These are phyloP conservation scores for Trametes punicea DNA, from an alignment of 768 basidiomycete species.

Conservation along the genomic window DNA sequence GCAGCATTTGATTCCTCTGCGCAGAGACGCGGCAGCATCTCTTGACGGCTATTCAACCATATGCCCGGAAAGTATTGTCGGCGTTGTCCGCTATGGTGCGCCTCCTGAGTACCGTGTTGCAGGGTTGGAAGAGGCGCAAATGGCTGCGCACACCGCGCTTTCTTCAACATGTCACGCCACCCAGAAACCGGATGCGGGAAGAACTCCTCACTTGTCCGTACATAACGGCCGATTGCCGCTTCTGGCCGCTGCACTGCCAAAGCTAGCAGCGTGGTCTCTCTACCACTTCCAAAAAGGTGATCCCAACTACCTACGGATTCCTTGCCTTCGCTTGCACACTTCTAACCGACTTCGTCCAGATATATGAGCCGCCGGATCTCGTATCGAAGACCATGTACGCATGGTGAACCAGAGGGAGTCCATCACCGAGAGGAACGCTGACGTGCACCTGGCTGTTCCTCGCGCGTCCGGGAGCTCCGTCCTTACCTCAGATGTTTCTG, in stretches of 20 bases:
- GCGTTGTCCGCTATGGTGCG: neutral
- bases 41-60: too few relatives aligned
- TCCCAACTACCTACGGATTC: neutral
- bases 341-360: neutral
- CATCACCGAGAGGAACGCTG: neutral
- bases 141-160: neutral
- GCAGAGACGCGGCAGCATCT: too few relatives aligned
- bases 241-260: neutral
- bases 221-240: neutral
- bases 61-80: neutral
- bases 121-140: neutral
- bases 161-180: neutral
- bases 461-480: neutral
- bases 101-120: neutral
- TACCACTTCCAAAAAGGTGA: neutral
- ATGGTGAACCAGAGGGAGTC: neutral
- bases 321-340: neutral
- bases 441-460: neutral
- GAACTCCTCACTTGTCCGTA: neutral
- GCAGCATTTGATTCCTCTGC: too few relatives aligned
- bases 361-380: neutral
- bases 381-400: neutral
- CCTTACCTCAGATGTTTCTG: too few relatives aligned
- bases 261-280: neutral
- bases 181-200: neutral